Evolutionary conservation across 2,329 filamentous ascomycete genomes (phyloP), one percentile per base, ranked within the genome.

Genomic region (Penicillium occitanis): DNA sequence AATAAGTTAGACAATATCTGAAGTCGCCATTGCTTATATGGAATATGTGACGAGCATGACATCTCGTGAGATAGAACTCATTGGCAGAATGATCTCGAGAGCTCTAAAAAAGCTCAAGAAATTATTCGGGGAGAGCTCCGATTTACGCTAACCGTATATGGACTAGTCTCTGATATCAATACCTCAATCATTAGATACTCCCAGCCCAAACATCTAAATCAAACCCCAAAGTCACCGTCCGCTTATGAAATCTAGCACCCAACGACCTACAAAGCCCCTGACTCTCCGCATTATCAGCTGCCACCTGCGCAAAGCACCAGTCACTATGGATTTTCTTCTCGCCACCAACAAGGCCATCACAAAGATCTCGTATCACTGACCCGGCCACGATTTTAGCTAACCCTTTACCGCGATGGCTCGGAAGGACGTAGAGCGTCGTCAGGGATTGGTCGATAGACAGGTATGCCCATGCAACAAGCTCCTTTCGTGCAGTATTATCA

Each of bases 11-110:
- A 30, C 5, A 66, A 51, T 1, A 63, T n/a, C 17, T n/a, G 7
- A 13, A 63, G 37, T 19, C 61, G 46, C 61, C 60, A 66, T 50
- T 50, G 14, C 11, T 48, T n/a, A 30, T 60, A 66, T 37, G 65
- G 46, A 28, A 66, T 22, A 40, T 48, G 51, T 22, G 61, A 37
- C 48, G 59, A 53, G 53, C 65, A 63, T 58, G 53, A 28, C 65
- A 66, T 64, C 14, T 58, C 51, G 62, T 37, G 4, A 14, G 11
- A 19, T 17, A 57, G 5, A 30, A 37, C 5, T 40, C n/a, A 8
- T 40, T 22, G n/a, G 33, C n/a, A 25, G 2, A 35, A 40, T 33
- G 33, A 35, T 51, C 46, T 53, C 11, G 46, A 25, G 60, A 55
- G 42, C 48, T 62, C 10, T 3, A 28, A 35, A 25, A 37, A 40